Percentiles rank a stretch among this genome's conserved stretches.
Evolutionary conservation across 345 rosid species (phyloP).

Genomic region (Kandelia obovata): DNA sequence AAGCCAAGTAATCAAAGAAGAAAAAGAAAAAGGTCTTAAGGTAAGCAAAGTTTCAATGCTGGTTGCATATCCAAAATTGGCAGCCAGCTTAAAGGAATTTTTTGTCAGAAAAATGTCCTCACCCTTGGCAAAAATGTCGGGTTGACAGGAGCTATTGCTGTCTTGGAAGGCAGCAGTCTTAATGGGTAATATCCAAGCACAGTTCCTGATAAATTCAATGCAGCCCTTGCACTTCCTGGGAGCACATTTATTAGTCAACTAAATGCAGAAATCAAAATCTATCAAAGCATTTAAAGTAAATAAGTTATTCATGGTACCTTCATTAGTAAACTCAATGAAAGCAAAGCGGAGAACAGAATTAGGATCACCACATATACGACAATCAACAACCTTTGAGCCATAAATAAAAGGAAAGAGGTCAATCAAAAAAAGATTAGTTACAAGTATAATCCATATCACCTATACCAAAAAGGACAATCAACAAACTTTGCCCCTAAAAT

Average conservation of each 20-base stretch:
- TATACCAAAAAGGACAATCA: neutral
- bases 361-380: slow-evolving; percentile 93
- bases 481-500: slow-evolving; percentile 10
- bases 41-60: neutral
- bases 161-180: slow-evolving; percentile 87
- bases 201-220: slow-evolving; percentile 76
- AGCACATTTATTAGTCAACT: slow-evolving; percentile 22
- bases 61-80: neutral
- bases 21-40: neutral
- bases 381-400: slow-evolving; percentile 75
- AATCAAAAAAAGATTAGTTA: neutral
- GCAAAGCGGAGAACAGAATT: slow-evolving; percentile 96
- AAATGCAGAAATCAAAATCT: neutral
- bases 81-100: neutral
- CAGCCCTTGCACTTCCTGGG: slow-evolving; percentile 71
- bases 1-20: too few species aligned
- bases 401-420: slow-evolving; percentile 15
- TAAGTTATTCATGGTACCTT: slow-evolving; percentile 49
- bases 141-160: slow-evolving; percentile 95
- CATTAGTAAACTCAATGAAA: slow-evolving; percentile 85
- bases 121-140: slow-evolving; percentile 92
- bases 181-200: slow-evolving; percentile 84
- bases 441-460: neutral
- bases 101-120: slow-evolving; percentile 12
- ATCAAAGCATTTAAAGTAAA: slow-evolving; percentile 11